Conservation (phyloP, 2,329 filamentous ascomycete species). For the Davidsoniella neocaledoniae region DNA sequence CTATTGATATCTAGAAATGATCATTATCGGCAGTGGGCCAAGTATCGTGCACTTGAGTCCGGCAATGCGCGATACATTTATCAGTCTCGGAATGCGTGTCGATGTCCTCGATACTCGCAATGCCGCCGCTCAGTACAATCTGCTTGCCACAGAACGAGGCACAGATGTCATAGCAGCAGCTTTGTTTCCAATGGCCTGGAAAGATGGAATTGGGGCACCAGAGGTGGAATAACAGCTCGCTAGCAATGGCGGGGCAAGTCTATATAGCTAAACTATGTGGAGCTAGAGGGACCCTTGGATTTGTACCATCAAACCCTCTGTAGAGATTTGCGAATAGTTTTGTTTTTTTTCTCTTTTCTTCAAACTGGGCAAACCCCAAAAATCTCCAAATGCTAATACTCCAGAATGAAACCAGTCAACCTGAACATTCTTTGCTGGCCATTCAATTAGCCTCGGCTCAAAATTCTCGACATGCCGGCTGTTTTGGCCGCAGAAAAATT, state of each 20-base stretch:
- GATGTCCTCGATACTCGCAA: conserved; percentile 88
- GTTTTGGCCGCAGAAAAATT: too few relatives aligned
- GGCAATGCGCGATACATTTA: conserved; percentile 53
- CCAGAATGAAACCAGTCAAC: too few relatives aligned
- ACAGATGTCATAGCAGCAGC: conserved; percentile 74
- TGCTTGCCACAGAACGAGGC: conserved; percentile 86
- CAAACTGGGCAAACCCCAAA: too few relatives aligned
- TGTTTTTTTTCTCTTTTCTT: too few relatives aligned
- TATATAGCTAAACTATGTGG: too few relatives aligned
- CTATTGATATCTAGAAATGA: conserved; percentile 41
- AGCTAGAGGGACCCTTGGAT: too few relatives aligned
- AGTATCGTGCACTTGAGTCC: conserved; percentile 62
- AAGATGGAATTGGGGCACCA: conserved; percentile 34
- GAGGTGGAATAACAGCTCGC: not conserved
- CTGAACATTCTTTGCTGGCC: too few relatives aligned
- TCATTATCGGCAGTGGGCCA: conserved; percentile 76
- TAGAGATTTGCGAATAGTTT: too few relatives aligned
- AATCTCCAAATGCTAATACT: too few relatives aligned
- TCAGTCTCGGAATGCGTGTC: conserved; percentile 63
- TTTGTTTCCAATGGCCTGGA: conserved; percentile 73
- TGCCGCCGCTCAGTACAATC: conserved; percentile 84
- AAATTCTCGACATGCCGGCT: too few relatives aligned
- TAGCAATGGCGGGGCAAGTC: not conserved
- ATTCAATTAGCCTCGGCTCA: too few relatives aligned
- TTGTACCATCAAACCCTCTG: too few relatives aligned